Base-by-base conservation (phyloP, 495 filamentous ascomycete species). In the Thermothielavioides terrestris region DNA sequence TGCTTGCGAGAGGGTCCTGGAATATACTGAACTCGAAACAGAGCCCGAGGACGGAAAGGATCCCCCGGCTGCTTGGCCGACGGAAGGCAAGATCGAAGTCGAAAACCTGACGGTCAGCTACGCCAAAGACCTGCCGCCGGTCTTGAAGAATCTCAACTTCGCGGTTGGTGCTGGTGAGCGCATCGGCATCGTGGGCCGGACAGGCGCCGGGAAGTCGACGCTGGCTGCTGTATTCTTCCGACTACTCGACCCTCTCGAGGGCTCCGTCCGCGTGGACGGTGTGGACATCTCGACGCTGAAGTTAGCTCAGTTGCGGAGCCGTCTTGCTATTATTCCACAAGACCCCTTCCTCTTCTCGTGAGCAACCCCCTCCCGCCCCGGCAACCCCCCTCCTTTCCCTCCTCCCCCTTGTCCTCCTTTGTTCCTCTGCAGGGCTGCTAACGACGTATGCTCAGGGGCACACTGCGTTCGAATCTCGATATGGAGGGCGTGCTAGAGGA, bases 291-390 rank as follows among this genome's bases (percentile, higher is more conserved):
- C 67, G 3, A 69, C 56, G 1, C 48, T 79, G 41, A 71, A 66
- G 38, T 65, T 78, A 11, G 55, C 62, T n/a, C 66, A 71, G 15
- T 63, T 80, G 23, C 73, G 77, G 4, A 68, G 60, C 10, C 64
- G 73, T 3, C 55, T 80, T 0, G 75, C 70, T 2, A 73, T 78
- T 32, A 78, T 80, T 26, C 71, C 75, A 0, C 77, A 80, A 44
- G 75, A 79, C 36, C 74, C 77, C 1, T 67, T 77, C n/a, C 48
- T 80, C 1, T 74, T 78, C 27, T 67, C 69, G 56, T 57, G 46
- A 54, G 54, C 17, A 17, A 12, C 22, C 12, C 27, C 6, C 9
- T 23, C 14, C 12, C n/a, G n/a, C n/a, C n/a, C n/a, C n/a, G n/a
- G n/a, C n/a, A n/a, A n/a, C n/a, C n/a, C n/a, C n/a, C n/a, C n/a